phyloP scores from a whole-genome alignment of 495 filamentous ascomycete species.

The Aspergillus campestris region DNA sequence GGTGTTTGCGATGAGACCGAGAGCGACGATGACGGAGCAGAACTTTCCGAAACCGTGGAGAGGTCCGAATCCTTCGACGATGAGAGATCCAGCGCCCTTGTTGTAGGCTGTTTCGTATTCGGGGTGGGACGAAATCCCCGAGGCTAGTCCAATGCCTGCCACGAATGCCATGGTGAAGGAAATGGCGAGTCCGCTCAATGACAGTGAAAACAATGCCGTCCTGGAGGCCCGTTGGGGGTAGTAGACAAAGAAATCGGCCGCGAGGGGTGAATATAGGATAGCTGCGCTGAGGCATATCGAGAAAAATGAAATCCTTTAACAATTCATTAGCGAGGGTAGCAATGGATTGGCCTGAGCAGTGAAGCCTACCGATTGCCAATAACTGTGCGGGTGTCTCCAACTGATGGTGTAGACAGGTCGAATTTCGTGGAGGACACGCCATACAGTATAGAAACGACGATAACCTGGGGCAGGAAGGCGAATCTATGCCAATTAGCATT shows the following conservation, averaged over 20 bases:
- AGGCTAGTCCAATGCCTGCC: constrained; percentile 60
- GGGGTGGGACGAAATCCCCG: constrained; percentile 45
- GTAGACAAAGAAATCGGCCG: constrained; percentile 60
- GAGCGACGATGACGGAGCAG: constrained; percentile 60
- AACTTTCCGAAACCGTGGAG: constrained; percentile 64
- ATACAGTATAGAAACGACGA: constrained; percentile 58
- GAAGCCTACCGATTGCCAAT: constrained; percentile 41
- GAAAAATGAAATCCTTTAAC: constrained; percentile 53
- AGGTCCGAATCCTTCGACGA: constrained; percentile 55
- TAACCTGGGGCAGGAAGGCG: constrained; percentile 59
- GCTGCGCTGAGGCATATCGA: constrained; percentile 55
- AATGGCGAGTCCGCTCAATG: constrained; percentile 38
- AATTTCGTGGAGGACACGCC: constrained; percentile 58
- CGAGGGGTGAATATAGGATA: constrained; percentile 53
- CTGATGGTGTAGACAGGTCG: constrained; percentile 44
- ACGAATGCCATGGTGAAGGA: constrained; percentile 57
- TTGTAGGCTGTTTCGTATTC: constrained; percentile 49
- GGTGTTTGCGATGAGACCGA: constrained; percentile 65
- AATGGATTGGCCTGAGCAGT: neutral
- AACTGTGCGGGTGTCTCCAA: constrained; percentile 43
- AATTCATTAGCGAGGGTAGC: neutral
- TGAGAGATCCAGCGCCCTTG: constrained; percentile 42
- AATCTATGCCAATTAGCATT: constrained; percentile 33
- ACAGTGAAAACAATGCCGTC: constrained; percentile 25
- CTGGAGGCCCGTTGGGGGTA: constrained; percentile 47